Conservation (phyloP, 164 flowering plant genomes). For the Amborella trichopoda region DNA sequence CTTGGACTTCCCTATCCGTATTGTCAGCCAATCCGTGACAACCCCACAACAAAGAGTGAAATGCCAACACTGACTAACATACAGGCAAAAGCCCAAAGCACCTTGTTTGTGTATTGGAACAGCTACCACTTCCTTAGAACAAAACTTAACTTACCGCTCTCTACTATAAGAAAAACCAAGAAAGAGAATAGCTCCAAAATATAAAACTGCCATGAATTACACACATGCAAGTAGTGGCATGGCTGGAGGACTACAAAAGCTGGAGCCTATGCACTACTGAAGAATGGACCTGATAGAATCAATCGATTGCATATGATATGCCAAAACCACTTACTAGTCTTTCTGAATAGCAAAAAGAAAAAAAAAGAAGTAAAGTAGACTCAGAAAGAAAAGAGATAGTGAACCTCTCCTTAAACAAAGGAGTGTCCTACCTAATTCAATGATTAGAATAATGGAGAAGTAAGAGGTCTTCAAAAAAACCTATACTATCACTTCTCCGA, state of each 20-base stretch:
- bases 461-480: too few relatives aligned
- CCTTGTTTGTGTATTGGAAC: not conserved
- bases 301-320: not conserved
- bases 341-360: not conserved
- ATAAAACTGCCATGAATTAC: not conserved
- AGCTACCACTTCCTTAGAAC: not conserved
- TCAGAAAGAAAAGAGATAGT: too few relatives aligned
- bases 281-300: not conserved
- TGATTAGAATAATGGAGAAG: too few relatives aligned
- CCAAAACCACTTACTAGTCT: not conserved
- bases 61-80: constrained; percentile 1
- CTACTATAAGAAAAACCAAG: not conserved
- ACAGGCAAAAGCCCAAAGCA: constrained; percentile 2
- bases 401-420: too few relatives aligned
- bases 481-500: too few relatives aligned
- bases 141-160: not conserved
- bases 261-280: constrained; percentile 2
- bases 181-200: not conserved
- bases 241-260: constrained; percentile 1
- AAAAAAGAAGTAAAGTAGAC: too few relatives aligned
- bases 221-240: constrained; percentile 3
- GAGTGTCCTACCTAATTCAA: too few relatives aligned
- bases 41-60: constrained; percentile 4
- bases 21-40: not conserved
- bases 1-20: not conserved